Base-by-base conservation (phyloP, 202 grass and related monocot species). In the Elaeis oleifera region DNA sequence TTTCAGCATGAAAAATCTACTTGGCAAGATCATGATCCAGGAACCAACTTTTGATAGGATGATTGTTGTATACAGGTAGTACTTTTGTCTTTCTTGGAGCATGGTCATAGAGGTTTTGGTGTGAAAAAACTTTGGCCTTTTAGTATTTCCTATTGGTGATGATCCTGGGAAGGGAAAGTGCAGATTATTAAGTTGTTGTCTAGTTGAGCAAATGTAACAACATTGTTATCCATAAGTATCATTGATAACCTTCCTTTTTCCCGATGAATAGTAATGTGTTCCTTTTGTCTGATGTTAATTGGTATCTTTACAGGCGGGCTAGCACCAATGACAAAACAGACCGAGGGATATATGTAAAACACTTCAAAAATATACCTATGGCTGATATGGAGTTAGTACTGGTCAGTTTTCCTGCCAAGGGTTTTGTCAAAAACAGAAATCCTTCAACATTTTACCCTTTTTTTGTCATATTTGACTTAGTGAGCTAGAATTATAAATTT, bases 381-480 rank as follows among this genome's bases (percentile, higher is more conserved):
- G 94, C 94, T 71, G 94, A 97, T 73, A 97, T 92, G 92, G 92
- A 92, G 74, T 79, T 97, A 74, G 88, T 97, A 77, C 74, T 97
- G 82, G 92, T 97, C 56, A 85, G 87, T 60, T 49, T 53, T 71
- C 25, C 58, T 51, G 54, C 21, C 49, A 49, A 16, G 27, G 16
- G 13, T 69, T 80, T 56, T 65, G 60, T 53, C 6, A 11, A 7
- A 53, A 25, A 27, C 22, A 60, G 23, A 27, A 18, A 14, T 23
- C 36, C 14, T 54, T 54, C 1, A n/a, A 39, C 17, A 8, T 59
- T 17, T 18, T 74, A 24, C 50, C 63, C 36, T 28, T 36, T 70
- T 6, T 62, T 59, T 56, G 23, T 64, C 68, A 27, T 25, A 50
- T 26, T 57, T 29, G 7, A 71, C 17, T 59, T 67, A 17, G 61